Conservation (phyloP, 148 eudicot species). For the Chenopodium quinoa region DNA sequence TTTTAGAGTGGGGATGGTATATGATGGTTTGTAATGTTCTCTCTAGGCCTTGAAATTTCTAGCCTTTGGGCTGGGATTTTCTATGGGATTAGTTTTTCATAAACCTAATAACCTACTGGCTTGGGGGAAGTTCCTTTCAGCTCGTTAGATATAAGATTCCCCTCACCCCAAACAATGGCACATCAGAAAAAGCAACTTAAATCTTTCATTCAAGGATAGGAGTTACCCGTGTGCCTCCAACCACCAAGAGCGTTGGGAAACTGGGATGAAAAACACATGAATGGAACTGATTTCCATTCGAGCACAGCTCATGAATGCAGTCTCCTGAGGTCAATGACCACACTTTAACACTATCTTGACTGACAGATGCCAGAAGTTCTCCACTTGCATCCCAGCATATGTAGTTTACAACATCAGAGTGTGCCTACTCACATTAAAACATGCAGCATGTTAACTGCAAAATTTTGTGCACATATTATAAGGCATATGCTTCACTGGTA, state of each 20-base stretch:
- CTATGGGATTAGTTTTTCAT: background rate
- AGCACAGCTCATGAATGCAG: conserved; percentile 74
- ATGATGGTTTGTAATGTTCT: background rate
- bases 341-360: conserved; percentile 75
- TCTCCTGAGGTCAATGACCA: conserved; percentile 81
- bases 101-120: background rate
- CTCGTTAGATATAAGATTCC: background rate
- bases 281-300: conserved; percentile 80
- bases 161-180: background rate
- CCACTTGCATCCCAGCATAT: conserved; percentile 88
- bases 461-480: background rate
- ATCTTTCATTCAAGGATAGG: background rate
- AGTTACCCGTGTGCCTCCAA: conserved; percentile 89
- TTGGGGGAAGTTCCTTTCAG: background rate
- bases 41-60: background rate
- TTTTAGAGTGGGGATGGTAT: background rate
- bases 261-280: conserved; percentile 95
- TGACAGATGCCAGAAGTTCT: conserved; percentile 78
- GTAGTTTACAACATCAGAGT: conserved; percentile 68
- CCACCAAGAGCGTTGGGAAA: conserved; percentile 60
- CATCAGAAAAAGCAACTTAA: background rate
- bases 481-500: background rate
- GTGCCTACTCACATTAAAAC: conserved; percentile 46
- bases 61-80: background rate
- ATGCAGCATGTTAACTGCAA: background rate